These are phyloP conservation scores for Wickerhamomyces ciferrii DNA, from an alignment of 805 yeast species.

Conservation along the genomic window DNA sequence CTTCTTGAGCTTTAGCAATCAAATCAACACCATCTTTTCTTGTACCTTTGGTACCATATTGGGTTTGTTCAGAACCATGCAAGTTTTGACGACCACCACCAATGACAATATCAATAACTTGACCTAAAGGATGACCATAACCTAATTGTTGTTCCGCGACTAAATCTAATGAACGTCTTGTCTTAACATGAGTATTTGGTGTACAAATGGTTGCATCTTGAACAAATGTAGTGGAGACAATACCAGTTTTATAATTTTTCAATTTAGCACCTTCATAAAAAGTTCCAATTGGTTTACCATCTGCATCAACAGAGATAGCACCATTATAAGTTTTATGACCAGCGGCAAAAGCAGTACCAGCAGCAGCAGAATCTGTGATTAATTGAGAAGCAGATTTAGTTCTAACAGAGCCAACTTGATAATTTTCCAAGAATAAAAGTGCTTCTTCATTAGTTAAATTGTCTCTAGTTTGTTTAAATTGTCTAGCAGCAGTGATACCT, in stretches of 20 bases:
- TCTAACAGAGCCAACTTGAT: conserved; percentile 78
- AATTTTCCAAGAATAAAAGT: conserved; percentile 55
- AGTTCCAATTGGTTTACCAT: conserved; percentile 75
- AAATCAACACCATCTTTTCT: conserved; percentile 68
- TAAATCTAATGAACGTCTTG: conserved; percentile 68
- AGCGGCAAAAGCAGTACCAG: conserved; percentile 89
- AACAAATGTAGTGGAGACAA: conserved; percentile 86
- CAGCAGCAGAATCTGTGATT: conserved; percentile 93
- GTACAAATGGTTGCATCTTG: conserved; percentile 95
- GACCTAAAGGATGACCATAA: conserved; percentile 63
- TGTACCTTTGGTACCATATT: conserved; percentile 40
- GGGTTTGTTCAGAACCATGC: conserved; percentile 39
- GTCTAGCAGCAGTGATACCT: conserved; percentile 72
- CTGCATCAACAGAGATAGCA: conserved; percentile 80
- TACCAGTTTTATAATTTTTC: conserved; percentile 75
- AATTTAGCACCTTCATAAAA: conserved; percentile 82
- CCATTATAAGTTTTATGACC: conserved; percentile 82
- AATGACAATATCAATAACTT: conserved; percentile 72
- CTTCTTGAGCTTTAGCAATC: conserved; percentile 50
- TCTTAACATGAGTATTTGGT: conserved; percentile 72
- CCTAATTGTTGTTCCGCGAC: conserved; percentile 88
- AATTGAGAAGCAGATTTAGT: conserved; percentile 72
- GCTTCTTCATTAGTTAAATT: conserved; percentile 44
- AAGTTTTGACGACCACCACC: conserved; percentile 92
- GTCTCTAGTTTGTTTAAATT: conserved; percentile 57